Percentiles rank a stretch among this genome's conserved stretches.
Conservation (phyloP, 2,329 filamentous ascomycete species). For the Ophiostoma piceae region DNA sequence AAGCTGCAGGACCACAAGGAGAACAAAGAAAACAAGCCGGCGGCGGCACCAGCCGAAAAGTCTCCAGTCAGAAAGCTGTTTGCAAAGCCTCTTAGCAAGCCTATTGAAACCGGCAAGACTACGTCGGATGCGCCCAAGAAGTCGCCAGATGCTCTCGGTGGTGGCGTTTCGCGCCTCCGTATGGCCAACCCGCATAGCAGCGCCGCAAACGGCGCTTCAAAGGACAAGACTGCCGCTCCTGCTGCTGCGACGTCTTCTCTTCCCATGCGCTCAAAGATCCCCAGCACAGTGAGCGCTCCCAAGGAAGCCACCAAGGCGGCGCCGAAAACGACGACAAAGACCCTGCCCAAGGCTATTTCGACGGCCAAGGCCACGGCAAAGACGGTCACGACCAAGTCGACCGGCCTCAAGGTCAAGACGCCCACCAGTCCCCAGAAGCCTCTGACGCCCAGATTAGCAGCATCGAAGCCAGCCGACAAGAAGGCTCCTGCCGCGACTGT, state of each 20-base stretch:
- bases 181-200: neutral
- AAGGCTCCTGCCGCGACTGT: constrained; percentile 26
- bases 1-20: neutral
- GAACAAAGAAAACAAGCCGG: constrained; percentile 11
- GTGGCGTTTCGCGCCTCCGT: neutral
- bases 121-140: constrained; percentile 12
- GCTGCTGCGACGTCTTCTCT: neutral
- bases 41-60: neutral
- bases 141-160: constrained; percentile 1
- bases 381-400: constrained; percentile 34
- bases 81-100: neutral
- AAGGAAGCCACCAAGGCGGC: constrained; percentile 19
- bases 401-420: constrained; percentile 35
- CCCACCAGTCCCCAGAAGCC: constrained; percentile 36
- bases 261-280: constrained; percentile 10
- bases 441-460: constrained; percentile 30
- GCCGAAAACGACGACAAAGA: constrained; percentile 11
- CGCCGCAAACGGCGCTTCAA: neutral
- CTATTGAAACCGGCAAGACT: constrained; percentile 7
- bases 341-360: constrained; percentile 33
- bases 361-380: constrained; percentile 35
- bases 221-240: neutral
- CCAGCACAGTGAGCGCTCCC: neutral
- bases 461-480: constrained; percentile 36
- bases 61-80: constrained; percentile 15